These are phyloP conservation scores for Melampsora larici-populina DNA, from an alignment of 1,284 basidiomycete species.

Conservation along the genomic window DNA sequence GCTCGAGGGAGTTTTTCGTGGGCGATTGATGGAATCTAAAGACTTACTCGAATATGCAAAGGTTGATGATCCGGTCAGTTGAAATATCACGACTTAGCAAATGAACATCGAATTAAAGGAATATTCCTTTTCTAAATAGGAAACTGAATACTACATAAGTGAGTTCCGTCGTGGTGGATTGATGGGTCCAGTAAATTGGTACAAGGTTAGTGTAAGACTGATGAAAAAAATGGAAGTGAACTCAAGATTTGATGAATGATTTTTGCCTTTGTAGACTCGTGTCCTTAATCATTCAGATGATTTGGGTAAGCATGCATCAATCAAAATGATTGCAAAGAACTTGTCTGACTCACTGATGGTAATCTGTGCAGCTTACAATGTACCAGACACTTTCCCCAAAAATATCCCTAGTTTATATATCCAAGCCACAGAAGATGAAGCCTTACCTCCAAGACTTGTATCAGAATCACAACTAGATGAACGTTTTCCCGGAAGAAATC, in stretches of 20 bases:
- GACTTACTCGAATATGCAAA: conserved; percentile 16
- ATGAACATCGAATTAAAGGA: neutral
- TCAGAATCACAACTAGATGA: neutral
- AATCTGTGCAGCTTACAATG: neutral
- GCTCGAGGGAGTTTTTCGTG: neutral
- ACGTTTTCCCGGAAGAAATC: conserved; percentile 17
- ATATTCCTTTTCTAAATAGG: neutral
- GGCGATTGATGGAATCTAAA: conserved; percentile 2
- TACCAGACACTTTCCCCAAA: conserved; percentile 5
- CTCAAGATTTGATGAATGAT: neutral
- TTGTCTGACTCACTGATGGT: neutral
- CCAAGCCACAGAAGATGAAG: conserved; percentile 11
- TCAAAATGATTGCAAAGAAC: neutral
- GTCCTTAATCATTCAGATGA: conserved; percentile 14
- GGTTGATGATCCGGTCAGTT: conserved; percentile 17
- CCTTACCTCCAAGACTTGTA: conserved; percentile 11
- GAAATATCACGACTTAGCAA: neutral
- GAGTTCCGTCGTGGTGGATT: conserved; percentile 19
- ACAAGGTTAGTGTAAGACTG: conserved; percentile 1
- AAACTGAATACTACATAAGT: conserved; percentile 4
- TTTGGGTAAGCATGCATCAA: neutral
- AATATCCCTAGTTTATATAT: conserved; percentile 32
- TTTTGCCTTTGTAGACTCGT: conserved; percentile 1
- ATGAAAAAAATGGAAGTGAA: neutral
- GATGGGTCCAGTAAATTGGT: conserved; percentile 27